Base-by-base conservation (phyloP, 805 yeast species). In the Yamadazyma insecticola region DNA sequence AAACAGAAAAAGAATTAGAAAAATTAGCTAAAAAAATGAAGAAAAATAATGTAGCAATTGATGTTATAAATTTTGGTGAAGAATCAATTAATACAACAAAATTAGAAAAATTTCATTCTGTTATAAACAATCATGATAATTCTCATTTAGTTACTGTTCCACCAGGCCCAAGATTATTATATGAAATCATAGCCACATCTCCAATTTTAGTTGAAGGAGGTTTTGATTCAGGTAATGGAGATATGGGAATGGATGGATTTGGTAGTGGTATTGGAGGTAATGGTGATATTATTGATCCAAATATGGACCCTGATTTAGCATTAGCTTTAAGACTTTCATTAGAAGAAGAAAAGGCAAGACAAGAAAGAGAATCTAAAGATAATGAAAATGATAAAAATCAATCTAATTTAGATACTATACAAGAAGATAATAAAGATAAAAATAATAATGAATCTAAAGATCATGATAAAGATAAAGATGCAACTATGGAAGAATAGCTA, bases 261-360 rank as follows among this genome's bases (percentile, higher is more conserved):
- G n/a, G n/a, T n/a, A 35, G 24, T 16, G 27, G 22, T 18, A 72
- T 63, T 29, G 68, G 60, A n/a, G 74, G 67, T 9, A 72, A 60
- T n/a, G 70, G 62, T 14, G 59, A 52, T 28, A 37, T 54, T 28
- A 52, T 64, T 23, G 97, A 90, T 58, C 90, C 96, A 19, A 78
- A 79, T 44, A 82, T 87, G 78, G 98, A 92, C 50, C 97, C 97
- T 19, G 98, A 92, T 60, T 74, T 92, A 53, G 98, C 97, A 0
- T 70, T 92, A 69, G 98, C 97, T 1, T 74, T 92, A 50, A 78
- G 97, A 53, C 69, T 92, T 57, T 90, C 97, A 1, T 69, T 92
- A 50, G 97, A 92, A 53, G 98, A 92, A 53, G 97, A 90, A 55
- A 84, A 81, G 48, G 81, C 85, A 30, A 78, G 97, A 63, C 96